Evolutionary conservation across 1,284 basidiomycete genomes (phyloP).

Genomic region (Sanghuangporus baumii): DNA sequence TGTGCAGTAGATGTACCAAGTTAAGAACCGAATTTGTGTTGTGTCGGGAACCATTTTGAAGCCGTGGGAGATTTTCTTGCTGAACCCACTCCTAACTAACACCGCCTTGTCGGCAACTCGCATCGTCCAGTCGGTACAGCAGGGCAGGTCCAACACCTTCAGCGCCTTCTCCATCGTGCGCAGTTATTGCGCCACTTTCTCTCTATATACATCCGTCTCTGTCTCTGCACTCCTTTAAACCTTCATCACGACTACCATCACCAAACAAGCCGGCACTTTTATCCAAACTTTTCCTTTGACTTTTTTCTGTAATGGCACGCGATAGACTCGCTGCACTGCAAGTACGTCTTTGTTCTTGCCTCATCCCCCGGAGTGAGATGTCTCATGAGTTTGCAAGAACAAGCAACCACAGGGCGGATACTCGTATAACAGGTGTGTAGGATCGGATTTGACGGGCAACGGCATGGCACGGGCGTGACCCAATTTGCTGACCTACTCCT

Average conservation of each 20-base stretch:
- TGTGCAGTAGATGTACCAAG: background rate
- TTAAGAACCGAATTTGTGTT: background rate
- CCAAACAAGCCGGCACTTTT: constrained; percentile 18
- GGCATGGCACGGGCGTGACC: background rate
- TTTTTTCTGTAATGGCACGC: constrained; percentile 55
- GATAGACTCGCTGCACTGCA: constrained; percentile 70
- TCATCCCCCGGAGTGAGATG: background rate
- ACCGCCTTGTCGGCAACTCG: background rate
- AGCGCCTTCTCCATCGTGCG: background rate
- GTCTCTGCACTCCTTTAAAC: constrained; percentile 19
- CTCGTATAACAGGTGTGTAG: constrained; percentile 10
- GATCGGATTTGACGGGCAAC: background rate
- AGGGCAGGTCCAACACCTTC: background rate
- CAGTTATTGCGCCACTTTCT: background rate
- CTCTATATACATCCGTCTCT: background rate
- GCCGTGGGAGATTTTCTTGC: constrained; percentile 9
- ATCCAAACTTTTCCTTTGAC: constrained; percentile 11
- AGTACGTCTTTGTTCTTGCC: constrained; percentile 35
- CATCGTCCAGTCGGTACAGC: background rate
- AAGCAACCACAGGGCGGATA: constrained; percentile 10
- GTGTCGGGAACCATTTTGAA: background rate
- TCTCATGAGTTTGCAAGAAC: background rate
- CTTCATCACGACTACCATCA: constrained; percentile 16
- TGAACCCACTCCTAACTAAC: background rate
- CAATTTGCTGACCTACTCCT: background rate